phyloP scores from a whole-genome alignment of 2,329 filamentous ascomycete genomes.

The Colletotrichum agaves region DNA sequence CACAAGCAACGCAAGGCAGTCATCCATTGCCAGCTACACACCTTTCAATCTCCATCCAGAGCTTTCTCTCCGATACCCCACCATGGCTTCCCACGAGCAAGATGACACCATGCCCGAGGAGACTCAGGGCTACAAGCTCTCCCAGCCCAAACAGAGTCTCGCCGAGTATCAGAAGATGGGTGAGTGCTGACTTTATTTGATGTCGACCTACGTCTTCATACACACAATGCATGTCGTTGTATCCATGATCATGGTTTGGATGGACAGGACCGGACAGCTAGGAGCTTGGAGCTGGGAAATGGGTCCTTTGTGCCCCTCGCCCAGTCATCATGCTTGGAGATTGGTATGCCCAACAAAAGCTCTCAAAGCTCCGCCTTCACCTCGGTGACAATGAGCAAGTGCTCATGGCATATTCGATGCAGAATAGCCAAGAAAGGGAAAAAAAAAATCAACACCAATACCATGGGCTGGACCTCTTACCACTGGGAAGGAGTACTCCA shows the following conservation, averaged over 20 bases:
- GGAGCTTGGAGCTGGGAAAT: background rate
- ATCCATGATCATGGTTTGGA: background rate
- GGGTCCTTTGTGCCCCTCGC: constrained; percentile 26
- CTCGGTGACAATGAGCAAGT: constrained; percentile 5
- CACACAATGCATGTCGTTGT: background rate
- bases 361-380: constrained; percentile 2
- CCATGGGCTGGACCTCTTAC: background rate
- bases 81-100: constrained; percentile 72
- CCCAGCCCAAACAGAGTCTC: constrained; percentile 95
- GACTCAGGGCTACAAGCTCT: constrained; percentile 97
- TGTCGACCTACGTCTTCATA: background rate
- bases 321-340: constrained; percentile 4
- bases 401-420: background rate
- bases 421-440: background rate
- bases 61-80: constrained; percentile 42
- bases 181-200: constrained; percentile 59
- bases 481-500: constrained; percentile 10
- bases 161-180: constrained; percentile 95
- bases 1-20: background rate
- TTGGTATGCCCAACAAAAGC: constrained; percentile 2
- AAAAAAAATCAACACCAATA: background rate
- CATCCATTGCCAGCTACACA: background rate
- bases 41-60: background rate
- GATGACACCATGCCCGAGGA: constrained; percentile 88
- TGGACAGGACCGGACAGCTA: background rate